Conservation (phyloP, 106 monocot genomes). For the Phalaenopsis aphrodite region DNA sequence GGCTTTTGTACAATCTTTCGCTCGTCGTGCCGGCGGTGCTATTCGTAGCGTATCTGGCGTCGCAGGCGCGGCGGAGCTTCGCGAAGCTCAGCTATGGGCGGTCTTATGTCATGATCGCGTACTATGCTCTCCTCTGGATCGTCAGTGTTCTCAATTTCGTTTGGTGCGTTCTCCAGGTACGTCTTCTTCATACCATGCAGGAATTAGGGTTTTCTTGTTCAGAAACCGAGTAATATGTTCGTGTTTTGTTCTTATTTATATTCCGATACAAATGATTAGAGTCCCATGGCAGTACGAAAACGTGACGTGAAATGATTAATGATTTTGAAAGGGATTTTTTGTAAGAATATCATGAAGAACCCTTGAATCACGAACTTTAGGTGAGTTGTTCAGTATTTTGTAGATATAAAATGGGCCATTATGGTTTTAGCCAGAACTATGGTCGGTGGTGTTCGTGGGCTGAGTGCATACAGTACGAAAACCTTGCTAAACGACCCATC, state of each 20-base stretch:
- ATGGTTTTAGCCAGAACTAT: not conserved
- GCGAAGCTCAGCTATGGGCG: slow-evolving; percentile 48
- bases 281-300: not conserved
- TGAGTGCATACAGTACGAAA: no score
- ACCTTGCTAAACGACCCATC: no score
- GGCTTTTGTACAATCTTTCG: slow-evolving; percentile 35
- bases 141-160: slow-evolving; percentile 50
- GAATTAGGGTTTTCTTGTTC: not conserved
- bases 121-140: slow-evolving; percentile 50
- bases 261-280: not conserved
- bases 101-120: slow-evolving; percentile 50
- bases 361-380: not conserved
- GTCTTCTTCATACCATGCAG: not conserved
- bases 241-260: not conserved
- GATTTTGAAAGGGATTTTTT: not conserved
- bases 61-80: slow-evolving; percentile 49
- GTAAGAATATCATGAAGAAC: not conserved
- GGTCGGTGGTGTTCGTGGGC: no score
- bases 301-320: not conserved
- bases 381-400: not conserved
- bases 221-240: not conserved
- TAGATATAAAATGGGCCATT: not conserved
- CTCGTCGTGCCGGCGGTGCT: slow-evolving; percentile 46
- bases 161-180: slow-evolving; percentile 67
- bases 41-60: slow-evolving; percentile 57